Evolutionary conservation across 139 green algal species (phyloP), one percentile per base, ranked within the genome.

Genomic region (Chlamydomonas eustigma): DNA sequence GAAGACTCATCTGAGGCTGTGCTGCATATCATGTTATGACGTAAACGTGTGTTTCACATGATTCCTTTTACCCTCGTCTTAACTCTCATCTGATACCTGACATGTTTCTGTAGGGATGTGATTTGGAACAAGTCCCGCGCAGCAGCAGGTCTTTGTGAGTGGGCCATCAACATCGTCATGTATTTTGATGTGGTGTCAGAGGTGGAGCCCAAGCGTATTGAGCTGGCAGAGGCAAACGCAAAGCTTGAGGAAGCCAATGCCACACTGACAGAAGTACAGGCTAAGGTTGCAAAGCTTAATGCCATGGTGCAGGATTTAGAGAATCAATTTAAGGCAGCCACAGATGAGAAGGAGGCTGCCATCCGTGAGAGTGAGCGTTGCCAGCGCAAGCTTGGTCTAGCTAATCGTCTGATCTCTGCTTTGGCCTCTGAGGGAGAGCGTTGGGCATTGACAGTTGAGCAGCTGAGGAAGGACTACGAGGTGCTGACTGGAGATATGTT

Each of bases 161-260:
- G 91, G 88, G 90, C 90, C 22, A 90, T 94, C 84, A 95, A 95
- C 85, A 97, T 97, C 65, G 88, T 96, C 51, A 90, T 89, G 70
- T 97, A 97, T 86, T 95, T 90, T 78, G 91, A 96, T 72, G 91
- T 94, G 30, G 91, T 93, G 51, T 84, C 78, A 35, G 87, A 93
- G 77, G 89, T 92, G 50, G 91, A 95, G 85, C 92, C 92, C 69
- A 95, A 95, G 88, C 80, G 90, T 31, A 81, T 90, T 58, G 91
- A 95, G 83, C 79, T 97, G 72, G 90, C 88, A 8, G 91, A 85
- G 51, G 92, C 92, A 64, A 97, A 97, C 71, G 87, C 86, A 4
- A 92, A 91, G 85, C 88, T 92, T 34, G 81, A 90, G 77, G 89
- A 88, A 38, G 91, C 91, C 52, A 93, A 94, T 71, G 81, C 73